A percentile compares a stretch with the other conserved stretches of the same genome.
Conservation (phyloP, 306 rosid genomes). For the Lathyrus aphaca region DNA sequence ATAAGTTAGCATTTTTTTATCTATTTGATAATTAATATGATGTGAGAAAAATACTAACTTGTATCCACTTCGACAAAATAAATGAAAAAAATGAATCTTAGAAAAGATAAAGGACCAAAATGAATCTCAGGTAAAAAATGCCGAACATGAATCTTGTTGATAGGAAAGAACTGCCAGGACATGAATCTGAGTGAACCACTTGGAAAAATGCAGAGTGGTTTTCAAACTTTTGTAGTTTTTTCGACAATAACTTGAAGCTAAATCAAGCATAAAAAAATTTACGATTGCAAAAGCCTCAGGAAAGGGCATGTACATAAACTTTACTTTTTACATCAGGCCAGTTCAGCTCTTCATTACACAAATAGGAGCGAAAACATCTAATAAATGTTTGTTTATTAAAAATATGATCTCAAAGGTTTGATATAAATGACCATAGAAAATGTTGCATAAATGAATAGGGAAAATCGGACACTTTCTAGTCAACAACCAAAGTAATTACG, state of each 20-base stretch:
- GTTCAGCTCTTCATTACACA: not conserved
- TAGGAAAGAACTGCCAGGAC: not conserved
- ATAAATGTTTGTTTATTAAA: not conserved
- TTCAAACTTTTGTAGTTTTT: not conserved
- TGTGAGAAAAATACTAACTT: too few species aligned
- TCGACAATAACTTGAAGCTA: not conserved
- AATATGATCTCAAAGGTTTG: not conserved
- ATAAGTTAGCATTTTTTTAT: not conserved
- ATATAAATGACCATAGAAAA: not conserved
- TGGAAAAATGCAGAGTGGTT: not conserved
- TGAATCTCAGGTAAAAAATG: too few species aligned
- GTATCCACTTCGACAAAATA: too few species aligned
- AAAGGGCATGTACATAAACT: not conserved
- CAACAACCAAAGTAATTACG: not conserved
- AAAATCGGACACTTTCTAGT: constrained; percentile 1
- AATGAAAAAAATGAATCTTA: too few species aligned
- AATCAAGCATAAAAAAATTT: not conserved
- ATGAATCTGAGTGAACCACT: not conserved
- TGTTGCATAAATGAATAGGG: not conserved
- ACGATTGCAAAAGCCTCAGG: not conserved
- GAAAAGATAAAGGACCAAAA: too few species aligned
- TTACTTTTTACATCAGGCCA: not conserved
- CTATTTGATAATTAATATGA: too few species aligned
- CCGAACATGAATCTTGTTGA: not conserved
- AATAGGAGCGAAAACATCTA: not conserved